phyloP scores from a whole-genome alignment of 176 grass and related monocot species.

The Rhynchospora tenuis region DNA sequence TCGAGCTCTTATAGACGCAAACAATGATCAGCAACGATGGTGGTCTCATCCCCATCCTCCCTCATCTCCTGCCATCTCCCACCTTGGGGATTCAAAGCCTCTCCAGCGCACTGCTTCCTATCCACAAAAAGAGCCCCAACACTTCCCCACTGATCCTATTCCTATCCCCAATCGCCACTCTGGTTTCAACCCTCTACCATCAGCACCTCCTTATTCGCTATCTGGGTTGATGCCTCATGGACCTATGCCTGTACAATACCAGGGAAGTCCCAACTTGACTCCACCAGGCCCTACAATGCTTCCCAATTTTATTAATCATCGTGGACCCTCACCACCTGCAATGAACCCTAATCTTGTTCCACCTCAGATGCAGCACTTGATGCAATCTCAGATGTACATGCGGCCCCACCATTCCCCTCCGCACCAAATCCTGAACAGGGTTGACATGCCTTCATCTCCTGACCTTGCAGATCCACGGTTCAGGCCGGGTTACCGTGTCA shows the following conservation, averaged over 20 bases:
- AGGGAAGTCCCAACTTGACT: slow-evolving; percentile 16
- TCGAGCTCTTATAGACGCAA: slow-evolving; percentile 3
- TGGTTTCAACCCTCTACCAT: slow-evolving; percentile 35
- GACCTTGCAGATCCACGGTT: slow-evolving; percentile 55
- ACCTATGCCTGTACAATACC: not conserved
- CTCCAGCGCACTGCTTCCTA: slow-evolving; percentile 57
- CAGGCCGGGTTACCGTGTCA: slow-evolving; percentile 35
- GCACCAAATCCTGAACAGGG: slow-evolving; percentile 44
- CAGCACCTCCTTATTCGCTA: slow-evolving; percentile 35
- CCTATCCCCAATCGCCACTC: slow-evolving; percentile 44
- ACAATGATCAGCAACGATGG: slow-evolving; percentile 36
- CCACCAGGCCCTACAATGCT: slow-evolving; percentile 16
- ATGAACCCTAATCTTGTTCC: slow-evolving; percentile 17
- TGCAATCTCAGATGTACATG: slow-evolving; percentile 30
- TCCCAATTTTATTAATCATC: slow-evolving; percentile 14
- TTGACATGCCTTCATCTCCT: slow-evolving; percentile 38
- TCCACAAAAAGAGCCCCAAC: slow-evolving; percentile 53
- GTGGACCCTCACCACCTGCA: not conserved
- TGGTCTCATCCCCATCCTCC: slow-evolving; percentile 40
- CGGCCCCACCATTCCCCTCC: slow-evolving; percentile 25
- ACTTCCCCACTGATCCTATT: slow-evolving; percentile 54
- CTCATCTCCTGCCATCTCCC: slow-evolving; percentile 27
- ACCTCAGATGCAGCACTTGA: slow-evolving; percentile 33
- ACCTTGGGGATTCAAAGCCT: slow-evolving; percentile 38
- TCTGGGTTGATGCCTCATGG: slow-evolving; percentile 14